Percentiles rank a stretch among this genome's conserved stretches.
Conservation (phyloP, 1,284 basidiomycete genomes). For the Gymnopus androsaceus region DNA sequence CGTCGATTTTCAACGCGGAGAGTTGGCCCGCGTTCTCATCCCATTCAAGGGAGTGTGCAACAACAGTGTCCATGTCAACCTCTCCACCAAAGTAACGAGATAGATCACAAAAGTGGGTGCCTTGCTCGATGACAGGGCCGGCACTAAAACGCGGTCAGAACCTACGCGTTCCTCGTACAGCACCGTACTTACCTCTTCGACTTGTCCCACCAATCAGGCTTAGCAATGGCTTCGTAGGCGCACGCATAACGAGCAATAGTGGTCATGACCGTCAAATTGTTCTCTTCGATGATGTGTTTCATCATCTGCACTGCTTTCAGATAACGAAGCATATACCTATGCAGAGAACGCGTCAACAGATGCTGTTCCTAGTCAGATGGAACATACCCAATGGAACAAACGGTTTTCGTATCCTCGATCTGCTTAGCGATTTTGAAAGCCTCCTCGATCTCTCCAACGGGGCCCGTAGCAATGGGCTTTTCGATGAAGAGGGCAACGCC, state of each 20-base stretch:
- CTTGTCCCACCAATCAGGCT: constrained; percentile 99
- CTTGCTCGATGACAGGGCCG: constrained; percentile 96
- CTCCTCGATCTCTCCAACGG: constrained; percentile 67
- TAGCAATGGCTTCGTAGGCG: constrained; percentile 89
- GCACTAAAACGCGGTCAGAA: constrained; percentile 44
- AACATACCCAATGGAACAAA: constrained; percentile 87
- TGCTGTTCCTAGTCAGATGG: constrained; percentile 3
- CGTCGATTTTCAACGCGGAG: constrained; percentile 80
- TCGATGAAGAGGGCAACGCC: constrained; percentile 92
- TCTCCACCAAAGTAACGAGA: constrained; percentile 99
- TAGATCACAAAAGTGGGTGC: constrained; percentile 89
- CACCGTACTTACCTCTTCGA: constrained; percentile 65
- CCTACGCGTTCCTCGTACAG: too few species aligned
- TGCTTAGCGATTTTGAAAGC: constrained; percentile 67
- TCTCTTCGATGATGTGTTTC: constrained; percentile 95
- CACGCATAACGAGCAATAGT: constrained; percentile 95
- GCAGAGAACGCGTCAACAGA: constrained; percentile 8
- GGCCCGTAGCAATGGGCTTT: constrained; percentile 91
- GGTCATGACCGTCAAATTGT: constrained; percentile 95
- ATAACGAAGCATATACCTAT: constrained; percentile 89
- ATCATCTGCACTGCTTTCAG: constrained; percentile 96
- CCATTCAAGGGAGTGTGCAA: constrained; percentile 88
- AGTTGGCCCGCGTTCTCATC: constrained; percentile 88
- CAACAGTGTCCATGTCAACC: constrained; percentile 84
- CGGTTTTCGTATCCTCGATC: constrained; percentile 69